Evolutionary conservation across 1,139 yeast genomes (phyloP), one percentile per base, ranked within the genome.

Genomic region (Meyerozyma elateridarum): DNA sequence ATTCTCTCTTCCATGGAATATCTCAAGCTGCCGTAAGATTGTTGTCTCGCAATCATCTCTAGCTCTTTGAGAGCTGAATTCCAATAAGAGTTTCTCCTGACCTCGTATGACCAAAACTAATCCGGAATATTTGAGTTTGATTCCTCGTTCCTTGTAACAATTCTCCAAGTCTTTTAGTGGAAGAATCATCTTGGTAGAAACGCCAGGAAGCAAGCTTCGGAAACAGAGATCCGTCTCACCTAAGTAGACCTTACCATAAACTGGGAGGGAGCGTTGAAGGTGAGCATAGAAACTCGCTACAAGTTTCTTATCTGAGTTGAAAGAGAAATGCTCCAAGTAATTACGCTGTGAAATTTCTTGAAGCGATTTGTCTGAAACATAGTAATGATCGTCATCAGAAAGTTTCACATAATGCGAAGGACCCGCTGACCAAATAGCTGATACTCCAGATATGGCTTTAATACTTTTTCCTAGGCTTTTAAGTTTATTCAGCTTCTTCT

Each of bases 161-260:
- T 71, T 75, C 46, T 82, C 93, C 20, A 89, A 63, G 46, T 85
- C 93, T 12, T 52, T 48, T 29, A 84, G 58, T 0, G 97, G 97
- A 11, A 89, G 54, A n/a, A 87, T 76, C 95, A 89, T 85, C 39
- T 74, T 74, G 2, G 94, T 82, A 25, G 75, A 71, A 0, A 83
- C 72, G 0, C 95, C 95, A 0, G 94, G 94, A 5, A 87, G 51
- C 29, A 85, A 62, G 33, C 95, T 81, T 38, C 94, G 65, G 55
- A 84, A 89, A 42, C 96, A 88, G 12, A 89, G 51, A 39, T 70
- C 76, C 22, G 66, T 67, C 16, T 70, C 64, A 1, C 95, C 85
- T 13, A 89, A 50, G 48, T 87, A 87, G 3, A 89, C 50, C 49
- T 85, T 85, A 3, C 97, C 97, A 56, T 84, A 85, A 4, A 81